phyloP scores from a whole-genome alignment of 352 stramenopile species.

The Globisporangium paroecandrum region DNA sequence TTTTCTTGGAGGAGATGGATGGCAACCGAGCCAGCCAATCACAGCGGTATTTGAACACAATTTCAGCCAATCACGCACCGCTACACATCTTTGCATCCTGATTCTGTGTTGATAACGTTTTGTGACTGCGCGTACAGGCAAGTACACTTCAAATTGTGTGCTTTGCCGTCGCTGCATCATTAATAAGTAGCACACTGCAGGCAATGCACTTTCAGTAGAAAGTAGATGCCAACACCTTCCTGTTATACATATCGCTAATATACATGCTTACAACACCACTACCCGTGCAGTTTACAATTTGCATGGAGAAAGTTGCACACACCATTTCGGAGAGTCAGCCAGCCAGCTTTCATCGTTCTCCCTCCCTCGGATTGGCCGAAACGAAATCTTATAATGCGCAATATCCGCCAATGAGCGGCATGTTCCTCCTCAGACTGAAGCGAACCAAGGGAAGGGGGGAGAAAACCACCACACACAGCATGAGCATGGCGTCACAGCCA shows the following conservation, averaged over 20 bases:
- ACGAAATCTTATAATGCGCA: neutral
- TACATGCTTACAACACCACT: neutral
- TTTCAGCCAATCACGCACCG: neutral
- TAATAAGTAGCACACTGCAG: no score
- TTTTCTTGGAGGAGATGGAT: neutral
- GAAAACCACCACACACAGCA: conserved; percentile 4
- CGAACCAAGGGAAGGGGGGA: neutral
- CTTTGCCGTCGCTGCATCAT: no score
- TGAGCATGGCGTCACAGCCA: neutral
- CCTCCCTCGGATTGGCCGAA: neutral
- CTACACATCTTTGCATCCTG: neutral
- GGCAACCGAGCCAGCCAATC: neutral
- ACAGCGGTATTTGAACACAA: neutral
- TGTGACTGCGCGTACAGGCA: neutral
- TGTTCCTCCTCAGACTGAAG: neutral
- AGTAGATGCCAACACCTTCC: neutral
- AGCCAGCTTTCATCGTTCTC: neutral
- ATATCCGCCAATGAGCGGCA: neutral
- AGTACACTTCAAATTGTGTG: neutral
- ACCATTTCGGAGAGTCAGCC: neutral
- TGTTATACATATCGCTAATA: neutral
- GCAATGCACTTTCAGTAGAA: no score
- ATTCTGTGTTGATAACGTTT: neutral
- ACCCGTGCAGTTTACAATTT: neutral
- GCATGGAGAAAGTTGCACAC: neutral